Evolutionary conservation across 2,329 filamentous ascomycete genomes (phyloP), one percentile per base, ranked within the genome.

Genomic region (Diplodia intermedia): DNA sequence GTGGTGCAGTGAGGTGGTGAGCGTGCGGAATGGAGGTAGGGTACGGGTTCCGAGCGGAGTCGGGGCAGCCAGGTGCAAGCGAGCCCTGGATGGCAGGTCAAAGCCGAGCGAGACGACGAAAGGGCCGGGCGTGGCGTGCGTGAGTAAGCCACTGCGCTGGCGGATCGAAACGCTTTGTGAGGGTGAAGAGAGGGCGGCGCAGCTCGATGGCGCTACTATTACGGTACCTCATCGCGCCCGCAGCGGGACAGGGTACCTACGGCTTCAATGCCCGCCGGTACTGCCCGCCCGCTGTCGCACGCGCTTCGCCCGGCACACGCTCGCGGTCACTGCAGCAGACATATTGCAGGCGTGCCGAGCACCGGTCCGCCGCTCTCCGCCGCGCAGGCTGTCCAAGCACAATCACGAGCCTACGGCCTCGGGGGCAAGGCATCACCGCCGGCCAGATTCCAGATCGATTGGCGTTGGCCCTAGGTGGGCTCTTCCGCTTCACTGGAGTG

Each of bases 141-240:
- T 62, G 40, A 40, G 56, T 60, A 43, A 60, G 56, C 56, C 56
- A 60, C 56, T 60, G 56, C 54, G 56, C 56, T 60, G 56, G 38
- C 56, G 56, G 56, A 60, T 60, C 56, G 56, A 60, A 60, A 60
- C 56, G 56, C 57, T 62, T 50, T 62, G 57, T 62, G 57, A 62
- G 56, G 55, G 56, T 49, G 40, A 62, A 62, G 57, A 50, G 57
- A 62, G 57, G 57, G 40, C 57, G 57, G 57, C 38, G 56, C 57
- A 62, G 57, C 57, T 62, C 53, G 53, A 49, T 62, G 57, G 40
- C 40, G 36, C 56, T 43, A 47, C 56, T n/a, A 43, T 15, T 60
- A 60, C 56, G 56, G 56, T 47, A 60, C 40, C 40, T 49, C 57
- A 62, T 29, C 57, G 33, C 57, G 57, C 57, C 23, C 43, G 36